phyloP scores from a whole-genome alignment of 2,329 filamentous ascomycete species.

The Coniochaeta sp. region DNA sequence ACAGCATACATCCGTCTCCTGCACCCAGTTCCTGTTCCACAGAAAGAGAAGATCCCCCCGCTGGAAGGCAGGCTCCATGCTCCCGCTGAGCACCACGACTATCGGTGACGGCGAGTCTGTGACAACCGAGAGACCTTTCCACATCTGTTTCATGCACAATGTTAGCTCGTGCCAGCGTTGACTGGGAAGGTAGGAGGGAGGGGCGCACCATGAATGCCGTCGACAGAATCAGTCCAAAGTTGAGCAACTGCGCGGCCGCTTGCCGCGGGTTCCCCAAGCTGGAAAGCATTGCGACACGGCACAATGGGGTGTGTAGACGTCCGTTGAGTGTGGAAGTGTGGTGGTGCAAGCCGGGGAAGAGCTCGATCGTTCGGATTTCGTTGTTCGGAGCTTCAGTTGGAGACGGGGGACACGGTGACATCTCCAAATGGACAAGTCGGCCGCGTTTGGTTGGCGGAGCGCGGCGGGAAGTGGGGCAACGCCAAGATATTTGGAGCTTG shows the following conservation, averaged over 20 bases:
- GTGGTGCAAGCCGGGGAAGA: too few relatives aligned
- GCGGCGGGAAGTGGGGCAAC: background rate
- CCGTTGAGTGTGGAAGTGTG: background rate
- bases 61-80: slow-evolving; percentile 79
- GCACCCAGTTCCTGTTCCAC: slow-evolving; percentile 63
- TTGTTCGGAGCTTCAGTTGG: background rate
- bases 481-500: background rate
- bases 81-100: slow-evolving; percentile 75
- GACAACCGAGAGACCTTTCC: slow-evolving; percentile 79
- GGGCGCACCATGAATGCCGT: slow-evolving; percentile 76
- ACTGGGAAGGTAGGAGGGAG: background rate
- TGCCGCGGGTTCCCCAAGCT: slow-evolving; percentile 71
- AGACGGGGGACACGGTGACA: slow-evolving; percentile 13
- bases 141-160: slow-evolving; percentile 45
- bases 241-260: slow-evolving; percentile 73
- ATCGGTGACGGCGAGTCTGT: slow-evolving; percentile 72
- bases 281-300: slow-evolving; percentile 53
- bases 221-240: slow-evolving; percentile 83
- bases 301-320: background rate
- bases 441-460: background rate
- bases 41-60: slow-evolving; percentile 69
- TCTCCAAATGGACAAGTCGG: slow-evolving; percentile 4
- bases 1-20: slow-evolving; percentile 38
- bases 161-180: slow-evolving; percentile 11
- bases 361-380: too few relatives aligned